Conservation (phyloP, 2,329 filamentous ascomycete species). For the Claviceps sorghi region DNA sequence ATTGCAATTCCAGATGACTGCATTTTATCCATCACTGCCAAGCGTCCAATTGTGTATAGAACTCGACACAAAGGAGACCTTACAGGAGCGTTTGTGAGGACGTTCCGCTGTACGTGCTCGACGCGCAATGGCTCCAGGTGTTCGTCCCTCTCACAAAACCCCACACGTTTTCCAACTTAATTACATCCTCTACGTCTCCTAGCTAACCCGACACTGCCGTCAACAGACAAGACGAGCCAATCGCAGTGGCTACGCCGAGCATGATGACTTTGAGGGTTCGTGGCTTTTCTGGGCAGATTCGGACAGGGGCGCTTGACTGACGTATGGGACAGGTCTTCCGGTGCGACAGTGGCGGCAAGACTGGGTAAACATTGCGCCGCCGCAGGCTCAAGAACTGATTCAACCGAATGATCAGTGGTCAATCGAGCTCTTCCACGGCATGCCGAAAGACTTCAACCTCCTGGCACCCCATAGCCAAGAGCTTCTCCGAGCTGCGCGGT, state of each 20-base stretch:
- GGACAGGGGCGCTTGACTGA: constrained; percentile 9
- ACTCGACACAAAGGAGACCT: background rate
- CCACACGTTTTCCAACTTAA: background rate
- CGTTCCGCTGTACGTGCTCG: background rate
- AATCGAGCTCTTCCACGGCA: constrained; percentile 58
- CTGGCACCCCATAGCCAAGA: constrained; percentile 69
- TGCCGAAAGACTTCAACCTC: constrained; percentile 75
- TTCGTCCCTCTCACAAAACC: constrained; percentile 9
- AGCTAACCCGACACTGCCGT: constrained; percentile 7
- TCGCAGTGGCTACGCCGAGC: constrained; percentile 41
- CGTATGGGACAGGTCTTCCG: constrained; percentile 51
- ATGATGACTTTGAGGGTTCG: constrained; percentile 46
- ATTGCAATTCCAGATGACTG: background rate
- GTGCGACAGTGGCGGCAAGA: constrained; percentile 81
- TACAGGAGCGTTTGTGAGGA: background rate
- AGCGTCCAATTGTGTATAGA: background rate
- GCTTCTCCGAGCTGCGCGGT: constrained; percentile 65
- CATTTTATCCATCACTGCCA: background rate
- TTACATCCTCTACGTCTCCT: background rate
- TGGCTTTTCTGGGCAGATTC: background rate
- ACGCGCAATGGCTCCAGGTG: constrained; percentile 26
- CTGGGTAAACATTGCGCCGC: constrained; percentile 52
- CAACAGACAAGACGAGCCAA: constrained; percentile 41
- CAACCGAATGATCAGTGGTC: constrained; percentile 56
- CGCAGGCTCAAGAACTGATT: constrained; percentile 45